Evolutionary conservation across 2,329 filamentous ascomycete genomes (phyloP).

Genomic region (Pseudogymnoascus sp.): DNA sequence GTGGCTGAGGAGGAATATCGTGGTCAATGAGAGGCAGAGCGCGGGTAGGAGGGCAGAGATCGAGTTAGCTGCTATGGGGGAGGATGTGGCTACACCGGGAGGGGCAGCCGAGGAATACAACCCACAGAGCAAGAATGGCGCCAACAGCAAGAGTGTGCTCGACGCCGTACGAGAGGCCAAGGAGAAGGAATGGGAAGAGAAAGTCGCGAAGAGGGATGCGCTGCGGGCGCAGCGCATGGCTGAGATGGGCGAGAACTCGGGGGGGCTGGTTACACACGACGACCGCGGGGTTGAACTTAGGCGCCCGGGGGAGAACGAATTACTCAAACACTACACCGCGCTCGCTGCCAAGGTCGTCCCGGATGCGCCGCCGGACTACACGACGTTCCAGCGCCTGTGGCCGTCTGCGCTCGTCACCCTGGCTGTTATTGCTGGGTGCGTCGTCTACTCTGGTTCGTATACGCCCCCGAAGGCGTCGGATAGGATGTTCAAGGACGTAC

Average conservation of each 20-base stretch:
- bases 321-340: constrained; percentile 29
- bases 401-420: constrained; percentile 45
- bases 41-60: constrained; percentile 56
- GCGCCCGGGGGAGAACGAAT: constrained; percentile 22
- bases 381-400: constrained; percentile 45
- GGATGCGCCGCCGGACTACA: constrained; percentile 45
- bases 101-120: constrained; percentile 18
- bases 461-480: constrained; percentile 40
- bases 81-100: constrained; percentile 17
- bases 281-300: constrained; percentile 21
- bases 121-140: constrained; percentile 30
- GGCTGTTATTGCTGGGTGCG: constrained; percentile 38
- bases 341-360: constrained; percentile 42
- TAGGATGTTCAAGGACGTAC: constrained; percentile 53
- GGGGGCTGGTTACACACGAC: constrained; percentile 18
- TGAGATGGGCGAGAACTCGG: constrained; percentile 31
- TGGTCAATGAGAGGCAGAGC: constrained; percentile 54
- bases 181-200: constrained; percentile 37
- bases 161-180: constrained; percentile 50
- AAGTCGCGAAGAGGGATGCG: constrained; percentile 38
- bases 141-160: constrained; percentile 51
- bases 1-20: constrained; percentile 48
- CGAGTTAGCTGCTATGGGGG: constrained; percentile 40
- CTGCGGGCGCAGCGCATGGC: constrained; percentile 39
- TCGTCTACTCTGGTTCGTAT: constrained; percentile 42